Base-by-base conservation (phyloP, 2,329 filamentous ascomycete species). In the Sporothrix inflata region DNA sequence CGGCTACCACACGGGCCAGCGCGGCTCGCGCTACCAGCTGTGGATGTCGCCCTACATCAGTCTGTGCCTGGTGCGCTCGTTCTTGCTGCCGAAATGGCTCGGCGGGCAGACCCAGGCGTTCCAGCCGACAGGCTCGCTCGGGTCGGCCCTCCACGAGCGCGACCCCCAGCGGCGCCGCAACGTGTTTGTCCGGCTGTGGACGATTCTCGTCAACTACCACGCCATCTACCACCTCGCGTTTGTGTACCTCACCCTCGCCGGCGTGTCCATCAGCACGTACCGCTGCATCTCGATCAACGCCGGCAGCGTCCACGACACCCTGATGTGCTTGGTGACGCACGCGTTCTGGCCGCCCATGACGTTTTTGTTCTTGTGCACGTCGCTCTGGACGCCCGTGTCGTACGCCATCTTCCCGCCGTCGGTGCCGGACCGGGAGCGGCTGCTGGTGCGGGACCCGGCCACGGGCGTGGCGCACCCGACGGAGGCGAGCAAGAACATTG, bases 301-400 rank as follows among this genome's bases (percentile, higher is more conserved):
- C 24, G 86, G 83, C 80, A 87, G 80, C 80, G 87, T 87, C 82
- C 87, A 86, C 80, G 85, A 85, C 8, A 79, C 84, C n/a, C 80
- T 88, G 21, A 77, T 86, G 69, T 85, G 84, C 75, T 80, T 90
- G 11, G 77, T 90, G 34, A 89, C 88, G 0, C 87, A 90, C 78
- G 87, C 86, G 11, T 87, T 86, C 80, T 90, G 88, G 88, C 88
- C 88, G 9, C 88, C 88, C 0, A 76, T 89, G 66, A 85, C 87
- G 0, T 89, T 88, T 80, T 75, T 89, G 53, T 85, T 86, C 77
- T 82, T 86, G 66, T 84, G 83, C 81, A 84, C 82, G 53, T 86
- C 86, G 1, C 80, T 88, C 30, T 89, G 86, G 86, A 87, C 84
- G 0, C 89, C 89, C 0, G 83, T 91, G 57, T 82, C 83, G 1